phyloP scores from a whole-genome alignment of 345 rosid genomes.

The Corchorus olitorius region DNA sequence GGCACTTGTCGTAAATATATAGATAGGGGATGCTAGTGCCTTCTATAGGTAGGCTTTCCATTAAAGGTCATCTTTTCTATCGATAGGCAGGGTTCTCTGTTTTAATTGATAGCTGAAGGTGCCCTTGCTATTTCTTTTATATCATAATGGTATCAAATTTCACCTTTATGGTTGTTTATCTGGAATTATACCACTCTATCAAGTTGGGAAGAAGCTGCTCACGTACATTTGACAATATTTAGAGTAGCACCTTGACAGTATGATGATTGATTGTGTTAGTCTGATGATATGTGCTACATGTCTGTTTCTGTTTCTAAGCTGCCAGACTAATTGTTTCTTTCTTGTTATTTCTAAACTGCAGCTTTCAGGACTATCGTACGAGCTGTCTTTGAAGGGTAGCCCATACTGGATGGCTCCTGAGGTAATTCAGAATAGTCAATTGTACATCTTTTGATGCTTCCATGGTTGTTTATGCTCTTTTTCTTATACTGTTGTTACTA shows the following conservation, averaged over 20 bases:
- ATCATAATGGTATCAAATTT: neutral
- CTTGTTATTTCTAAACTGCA: conserved; percentile 25
- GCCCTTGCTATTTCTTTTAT: neutral
- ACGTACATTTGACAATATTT: conserved; percentile 6
- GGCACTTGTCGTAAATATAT: neutral
- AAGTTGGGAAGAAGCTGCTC: conserved; percentile 9
- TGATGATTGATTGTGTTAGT: conserved; percentile 8
- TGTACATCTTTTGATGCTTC: neutral
- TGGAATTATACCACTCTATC: neutral
- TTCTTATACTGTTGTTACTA: conserved; percentile 9
- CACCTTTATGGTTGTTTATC: neutral
- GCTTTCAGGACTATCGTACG: conserved; percentile 56
- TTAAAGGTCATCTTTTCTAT: neutral
- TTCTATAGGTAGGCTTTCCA: conserved; percentile 1
- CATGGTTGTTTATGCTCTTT: neutral
- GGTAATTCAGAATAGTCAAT: conserved; percentile 36
- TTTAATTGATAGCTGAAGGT: neutral
- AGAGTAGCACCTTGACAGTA: neutral
- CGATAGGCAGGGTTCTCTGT: neutral
- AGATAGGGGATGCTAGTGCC: neutral
- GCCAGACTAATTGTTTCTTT: conserved; percentile 13
- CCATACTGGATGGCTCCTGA: conserved; percentile 93
- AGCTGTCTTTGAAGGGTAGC: conserved; percentile 71
- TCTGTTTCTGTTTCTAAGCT: conserved; percentile 13
- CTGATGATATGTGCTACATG: neutral